Evolutionary conservation across 176 grass and related monocot species (phyloP).

Genomic region (Puccinellia tenuiflora): DNA sequence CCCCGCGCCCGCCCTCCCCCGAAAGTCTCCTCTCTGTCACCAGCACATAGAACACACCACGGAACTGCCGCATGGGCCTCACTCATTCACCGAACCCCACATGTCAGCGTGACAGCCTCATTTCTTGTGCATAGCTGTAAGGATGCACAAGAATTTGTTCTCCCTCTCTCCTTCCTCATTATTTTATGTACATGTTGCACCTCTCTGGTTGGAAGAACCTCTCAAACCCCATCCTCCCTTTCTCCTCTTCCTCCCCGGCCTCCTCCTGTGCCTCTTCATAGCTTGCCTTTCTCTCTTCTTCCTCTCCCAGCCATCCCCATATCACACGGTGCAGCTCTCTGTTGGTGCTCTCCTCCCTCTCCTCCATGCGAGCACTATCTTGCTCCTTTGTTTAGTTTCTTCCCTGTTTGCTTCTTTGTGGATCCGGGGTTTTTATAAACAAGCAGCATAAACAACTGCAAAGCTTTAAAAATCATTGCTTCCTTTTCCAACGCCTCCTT

Average conservation of each 20-base stretch:
- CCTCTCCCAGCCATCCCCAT: conserved; percentile 11
- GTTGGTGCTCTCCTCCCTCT: conserved; percentile 32
- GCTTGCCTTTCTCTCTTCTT: conserved; percentile 8
- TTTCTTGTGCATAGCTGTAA: neutral
- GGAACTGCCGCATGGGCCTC: neutral
- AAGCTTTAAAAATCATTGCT: conserved; percentile 72
- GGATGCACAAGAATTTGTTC: conserved; percentile 40
- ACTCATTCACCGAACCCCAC: neutral
- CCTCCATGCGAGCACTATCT: conserved; percentile 41
- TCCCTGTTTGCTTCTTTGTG: conserved; percentile 69
- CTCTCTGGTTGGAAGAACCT: conserved; percentile 48
- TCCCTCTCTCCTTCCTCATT: conserved; percentile 15
- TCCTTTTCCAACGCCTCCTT: conserved; percentile 68
- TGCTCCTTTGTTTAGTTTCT: conserved; percentile 44
- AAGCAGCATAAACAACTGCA: conserved; percentile 51
- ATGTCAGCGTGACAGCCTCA: neutral
- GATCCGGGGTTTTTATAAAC: conserved; percentile 43
- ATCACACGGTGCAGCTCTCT: conserved; percentile 18
- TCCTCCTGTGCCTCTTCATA: conserved; percentile 34
- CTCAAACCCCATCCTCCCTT: conserved; percentile 51
- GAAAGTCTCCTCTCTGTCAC: conserved; percentile 20
- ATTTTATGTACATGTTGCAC: conserved; percentile 51
- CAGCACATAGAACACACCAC: neutral
- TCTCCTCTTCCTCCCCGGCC: conserved; percentile 30
- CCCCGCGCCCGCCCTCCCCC: conserved; percentile 30